These are phyloP conservation scores for Sistotremastrum niveocremeum DNA, from an alignment of 768 basidiomycete species.

Conservation along the genomic window DNA sequence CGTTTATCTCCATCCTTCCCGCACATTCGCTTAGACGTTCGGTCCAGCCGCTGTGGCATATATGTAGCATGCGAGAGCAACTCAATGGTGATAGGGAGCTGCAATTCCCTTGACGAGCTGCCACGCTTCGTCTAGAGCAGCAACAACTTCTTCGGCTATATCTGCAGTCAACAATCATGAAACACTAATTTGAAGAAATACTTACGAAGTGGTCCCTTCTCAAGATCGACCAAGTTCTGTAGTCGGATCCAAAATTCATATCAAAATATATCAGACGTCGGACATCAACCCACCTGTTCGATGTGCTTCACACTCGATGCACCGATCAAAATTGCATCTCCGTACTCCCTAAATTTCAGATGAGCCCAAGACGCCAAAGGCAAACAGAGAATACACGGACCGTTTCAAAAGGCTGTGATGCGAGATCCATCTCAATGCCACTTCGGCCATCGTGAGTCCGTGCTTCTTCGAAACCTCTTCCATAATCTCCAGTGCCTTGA, in stretches of 20 bases:
- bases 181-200: not conserved
- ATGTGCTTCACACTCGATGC: slow-evolving; percentile 45
- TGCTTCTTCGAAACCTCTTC: slow-evolving; percentile 26
- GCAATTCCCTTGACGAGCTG: slow-evolving; percentile 26
- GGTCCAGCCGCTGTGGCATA: too few species aligned
- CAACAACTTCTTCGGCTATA: slow-evolving; percentile 36
- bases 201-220: slow-evolving; percentile 44
- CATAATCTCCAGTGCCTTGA: slow-evolving; percentile 33
- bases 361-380: not conserved
- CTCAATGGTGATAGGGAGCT: slow-evolving; percentile 23
- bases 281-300: slow-evolving; percentile 25
- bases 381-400: not conserved
- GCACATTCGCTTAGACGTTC: too few species aligned
- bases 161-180: not conserved
- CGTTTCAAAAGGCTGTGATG: slow-evolving; percentile 34
- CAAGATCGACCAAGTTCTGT: slow-evolving; percentile 36
- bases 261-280: not conserved
- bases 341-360: slow-evolving; percentile 19
- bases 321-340: slow-evolving; percentile 47
- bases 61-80: too few species aligned
- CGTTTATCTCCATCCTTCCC: too few species aligned
- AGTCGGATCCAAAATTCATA: not conserved
- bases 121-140: slow-evolving; percentile 41
- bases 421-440: slow-evolving; percentile 32
- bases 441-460: slow-evolving; percentile 20